Conservation (phyloP, 345 rosid genomes). For the Stellera chamaejasme region DNA sequence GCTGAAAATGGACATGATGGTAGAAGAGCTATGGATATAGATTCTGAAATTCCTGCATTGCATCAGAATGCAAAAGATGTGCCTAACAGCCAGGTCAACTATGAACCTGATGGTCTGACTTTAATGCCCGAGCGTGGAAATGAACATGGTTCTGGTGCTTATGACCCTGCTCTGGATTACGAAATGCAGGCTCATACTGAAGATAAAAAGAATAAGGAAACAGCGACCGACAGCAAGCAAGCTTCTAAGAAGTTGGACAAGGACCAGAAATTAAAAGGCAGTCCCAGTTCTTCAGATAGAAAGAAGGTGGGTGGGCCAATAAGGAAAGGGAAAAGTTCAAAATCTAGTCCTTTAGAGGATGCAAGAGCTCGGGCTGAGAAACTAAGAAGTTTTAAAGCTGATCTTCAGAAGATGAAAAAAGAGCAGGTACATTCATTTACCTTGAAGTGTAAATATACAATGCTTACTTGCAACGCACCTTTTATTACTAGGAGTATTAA, state of each 20-base stretch:
- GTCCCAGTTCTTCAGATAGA: slow-evolving; percentile 43
- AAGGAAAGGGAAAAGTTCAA: slow-evolving; percentile 76
- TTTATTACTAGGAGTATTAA: background rate
- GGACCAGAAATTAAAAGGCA: slow-evolving; percentile 49
- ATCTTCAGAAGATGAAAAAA: slow-evolving; percentile 90
- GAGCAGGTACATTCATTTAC: slow-evolving; percentile 51
- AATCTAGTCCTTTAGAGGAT: slow-evolving; percentile 83
- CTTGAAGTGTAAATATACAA: slow-evolving; percentile 3
- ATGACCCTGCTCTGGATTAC: slow-evolving; percentile 79
- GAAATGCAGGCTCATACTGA: slow-evolving; percentile 39
- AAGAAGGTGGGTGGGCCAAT: slow-evolving; percentile 64
- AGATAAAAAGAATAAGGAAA: slow-evolving; percentile 36
- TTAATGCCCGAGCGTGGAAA: slow-evolving; percentile 67
- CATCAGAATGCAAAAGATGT: slow-evolving; percentile 31
- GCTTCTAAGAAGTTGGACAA: slow-evolving; percentile 48
- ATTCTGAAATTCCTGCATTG: slow-evolving; percentile 49
- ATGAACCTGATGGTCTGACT: slow-evolving; percentile 74
- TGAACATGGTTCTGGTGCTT: slow-evolving; percentile 45
- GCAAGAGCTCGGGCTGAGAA: slow-evolving; percentile 91
- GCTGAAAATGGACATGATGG: slow-evolving; percentile 36
- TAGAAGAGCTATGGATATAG: slow-evolving; percentile 47
- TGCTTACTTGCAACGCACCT: background rate
- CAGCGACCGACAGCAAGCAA: slow-evolving; percentile 24
- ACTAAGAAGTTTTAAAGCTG: slow-evolving; percentile 86
- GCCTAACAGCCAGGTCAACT: slow-evolving; percentile 36